phyloP scores from a whole-genome alignment of 2,329 filamentous ascomycete genomes.

The Aspergillus pseudoviridinutans region DNA sequence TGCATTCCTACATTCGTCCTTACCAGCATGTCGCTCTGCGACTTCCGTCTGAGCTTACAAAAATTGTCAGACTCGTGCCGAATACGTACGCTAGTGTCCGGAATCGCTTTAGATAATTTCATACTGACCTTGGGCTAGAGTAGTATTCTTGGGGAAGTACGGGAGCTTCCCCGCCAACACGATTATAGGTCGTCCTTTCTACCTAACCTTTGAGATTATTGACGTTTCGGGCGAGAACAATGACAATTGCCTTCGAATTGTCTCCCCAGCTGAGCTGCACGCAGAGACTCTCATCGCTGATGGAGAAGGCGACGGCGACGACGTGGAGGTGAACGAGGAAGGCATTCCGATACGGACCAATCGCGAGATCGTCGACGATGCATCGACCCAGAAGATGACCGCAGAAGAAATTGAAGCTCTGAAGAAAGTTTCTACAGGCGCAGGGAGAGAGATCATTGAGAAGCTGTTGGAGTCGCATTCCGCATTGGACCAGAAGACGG shows the following conservation, averaged over 20 bases:
- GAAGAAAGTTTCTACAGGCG: conserved; percentile 68
- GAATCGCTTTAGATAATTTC: too few species aligned
- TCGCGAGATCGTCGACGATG: conserved; percentile 60
- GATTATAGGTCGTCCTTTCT: conserved; percentile 83
- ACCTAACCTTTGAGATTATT: conserved; percentile 85
- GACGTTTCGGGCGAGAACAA: conserved; percentile 63
- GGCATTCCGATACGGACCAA: conserved; percentile 58
- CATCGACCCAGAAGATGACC: conserved; percentile 68
- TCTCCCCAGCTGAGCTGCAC: conserved; percentile 77
- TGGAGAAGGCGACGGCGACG: conserved; percentile 37
- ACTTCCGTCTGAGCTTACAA: conserved; percentile 54
- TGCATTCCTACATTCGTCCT: conserved; percentile 39
- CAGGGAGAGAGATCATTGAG: conserved; percentile 86
- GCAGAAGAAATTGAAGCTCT: conserved; percentile 68
- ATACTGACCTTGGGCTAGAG: conserved; percentile 48
- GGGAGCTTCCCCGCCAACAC: conserved; percentile 86
- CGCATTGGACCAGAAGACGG: conserved; percentile 87
- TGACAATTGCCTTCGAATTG: conserved; percentile 67
- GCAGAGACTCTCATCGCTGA: conserved; percentile 64
- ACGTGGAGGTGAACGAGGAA: conserved; percentile 27
- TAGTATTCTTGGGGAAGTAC: conserved; percentile 86
- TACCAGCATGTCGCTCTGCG: conserved; percentile 34
- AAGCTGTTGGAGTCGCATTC: conserved; percentile 88
- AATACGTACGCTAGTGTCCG: conserved; percentile 56
- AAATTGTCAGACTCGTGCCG: conserved; percentile 56